Conservation (phyloP, 768 basidiomycete genomes). For the Podaxis sp. region DNA sequence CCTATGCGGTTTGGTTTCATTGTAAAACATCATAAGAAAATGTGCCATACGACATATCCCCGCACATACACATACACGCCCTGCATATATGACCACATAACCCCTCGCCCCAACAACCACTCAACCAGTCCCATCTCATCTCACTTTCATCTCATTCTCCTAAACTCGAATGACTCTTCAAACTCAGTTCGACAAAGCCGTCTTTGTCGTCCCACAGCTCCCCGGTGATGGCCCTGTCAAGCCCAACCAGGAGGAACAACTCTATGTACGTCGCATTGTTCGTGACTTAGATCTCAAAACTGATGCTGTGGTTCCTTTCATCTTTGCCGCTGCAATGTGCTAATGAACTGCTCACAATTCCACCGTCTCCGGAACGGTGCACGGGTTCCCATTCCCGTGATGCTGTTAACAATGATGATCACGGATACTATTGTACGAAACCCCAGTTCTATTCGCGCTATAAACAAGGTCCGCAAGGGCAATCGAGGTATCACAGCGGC, state of each 20-base stretch:
- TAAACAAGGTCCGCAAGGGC: conserved; percentile 74
- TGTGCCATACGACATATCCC: too few species aligned
- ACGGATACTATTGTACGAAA: background rate
- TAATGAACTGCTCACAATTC: too few species aligned
- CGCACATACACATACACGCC: too few species aligned
- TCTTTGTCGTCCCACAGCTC: conserved; percentile 61
- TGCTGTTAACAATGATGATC: background rate
- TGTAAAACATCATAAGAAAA: too few species aligned
- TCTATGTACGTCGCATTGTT: conserved; percentile 53
- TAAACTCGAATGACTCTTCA: conserved; percentile 49
- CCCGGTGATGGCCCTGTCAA: conserved; percentile 84
- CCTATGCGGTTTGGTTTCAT: too few species aligned
- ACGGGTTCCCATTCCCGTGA: conserved; percentile 1
- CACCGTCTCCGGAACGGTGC: background rate
- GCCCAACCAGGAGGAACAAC: conserved; percentile 73
- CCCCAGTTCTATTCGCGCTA: conserved; percentile 87
- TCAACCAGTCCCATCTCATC: background rate
- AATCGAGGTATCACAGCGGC: too few species aligned
- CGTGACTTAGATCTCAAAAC: background rate
- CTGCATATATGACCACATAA: too few species aligned
- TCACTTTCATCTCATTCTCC: background rate
- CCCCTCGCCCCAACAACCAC: background rate
- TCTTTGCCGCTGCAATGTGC: background rate
- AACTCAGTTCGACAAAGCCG: conserved; percentile 75
- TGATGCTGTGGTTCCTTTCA: background rate